Conservation (phyloP, 768 basidiomycete species). For the Suillus paluster region DNA sequence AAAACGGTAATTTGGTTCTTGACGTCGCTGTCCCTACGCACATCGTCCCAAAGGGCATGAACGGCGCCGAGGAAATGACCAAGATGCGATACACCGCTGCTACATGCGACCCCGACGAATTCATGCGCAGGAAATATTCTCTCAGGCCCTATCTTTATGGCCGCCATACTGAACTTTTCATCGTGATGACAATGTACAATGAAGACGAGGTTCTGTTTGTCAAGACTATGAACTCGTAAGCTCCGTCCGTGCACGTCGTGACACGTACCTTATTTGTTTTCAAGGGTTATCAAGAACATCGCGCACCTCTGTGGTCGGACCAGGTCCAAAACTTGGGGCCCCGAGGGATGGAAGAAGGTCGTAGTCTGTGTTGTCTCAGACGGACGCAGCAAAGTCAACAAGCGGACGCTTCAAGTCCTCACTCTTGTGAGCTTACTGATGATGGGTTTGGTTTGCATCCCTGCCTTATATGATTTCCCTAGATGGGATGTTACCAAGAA, state of each 20-base stretch:
- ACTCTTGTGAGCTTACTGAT: slow-evolving; percentile 57
- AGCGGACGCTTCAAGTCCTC: slow-evolving; percentile 88
- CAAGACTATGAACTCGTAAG: slow-evolving; percentile 85
- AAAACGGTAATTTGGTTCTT: slow-evolving; percentile 83
- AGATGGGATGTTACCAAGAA: slow-evolving; percentile 92
- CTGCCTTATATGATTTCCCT: slow-evolving; percentile 9
- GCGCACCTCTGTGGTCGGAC: slow-evolving; percentile 74
- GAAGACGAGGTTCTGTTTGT: slow-evolving; percentile 83
- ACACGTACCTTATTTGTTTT: slow-evolving; percentile 15
- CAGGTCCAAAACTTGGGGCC: slow-evolving; percentile 82
- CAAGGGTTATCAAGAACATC: slow-evolving; percentile 86
- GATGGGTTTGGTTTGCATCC: slow-evolving; percentile 5
- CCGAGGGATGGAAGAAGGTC: slow-evolving; percentile 89
- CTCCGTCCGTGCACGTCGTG: slow-evolving; percentile 15
- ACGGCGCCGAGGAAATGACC: slow-evolving; percentile 70
- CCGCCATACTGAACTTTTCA: slow-evolving; percentile 89
- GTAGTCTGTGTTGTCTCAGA: slow-evolving; percentile 90
- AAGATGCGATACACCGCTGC: slow-evolving; percentile 90
- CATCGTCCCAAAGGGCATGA: slow-evolving; percentile 72
- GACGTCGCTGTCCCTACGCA: slow-evolving; percentile 81
- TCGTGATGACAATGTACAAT: slow-evolving; percentile 97
- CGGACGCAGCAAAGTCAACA: slow-evolving; percentile 86
- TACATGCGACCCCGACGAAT: slow-evolving; percentile 89
- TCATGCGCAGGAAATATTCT: slow-evolving; percentile 76
- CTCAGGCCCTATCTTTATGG: slow-evolving; percentile 79